phyloP scores from a whole-genome alignment of 768 basidiomycete genomes.

The Tricholomella constricta region DNA sequence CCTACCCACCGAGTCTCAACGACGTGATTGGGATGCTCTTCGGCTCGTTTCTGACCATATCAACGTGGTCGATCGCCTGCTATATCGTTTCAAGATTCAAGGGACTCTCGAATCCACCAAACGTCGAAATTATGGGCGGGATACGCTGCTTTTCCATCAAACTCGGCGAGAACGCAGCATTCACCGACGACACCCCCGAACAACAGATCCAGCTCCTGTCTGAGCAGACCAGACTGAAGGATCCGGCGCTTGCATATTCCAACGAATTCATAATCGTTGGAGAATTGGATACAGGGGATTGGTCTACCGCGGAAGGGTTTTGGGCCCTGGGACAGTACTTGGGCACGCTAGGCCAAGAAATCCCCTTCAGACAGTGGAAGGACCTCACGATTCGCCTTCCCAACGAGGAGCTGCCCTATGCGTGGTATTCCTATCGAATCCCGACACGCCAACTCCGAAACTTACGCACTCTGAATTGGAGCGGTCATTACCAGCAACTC shows the following conservation, averaged over 20 bases:
- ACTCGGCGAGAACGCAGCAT: background rate
- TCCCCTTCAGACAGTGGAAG: background rate
- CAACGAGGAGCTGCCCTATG: background rate
- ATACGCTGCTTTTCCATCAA: background rate
- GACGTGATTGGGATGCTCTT: background rate
- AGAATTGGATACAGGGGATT: background rate
- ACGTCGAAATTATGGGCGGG: background rate
- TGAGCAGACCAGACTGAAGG: too few relatives aligned
- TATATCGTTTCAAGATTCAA: background rate
- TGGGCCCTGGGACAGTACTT: background rate
- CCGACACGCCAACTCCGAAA: background rate
- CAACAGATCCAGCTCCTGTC: background rate
- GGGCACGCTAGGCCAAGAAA: background rate
- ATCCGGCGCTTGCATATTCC: too few relatives aligned
- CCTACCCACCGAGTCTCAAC: background rate
- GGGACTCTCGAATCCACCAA: background rate
- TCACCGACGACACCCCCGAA: background rate
- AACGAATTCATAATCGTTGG: background rate
- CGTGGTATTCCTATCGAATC: background rate
- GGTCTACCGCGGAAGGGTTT: background rate
- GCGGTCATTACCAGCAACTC: slow-evolving; percentile 6
- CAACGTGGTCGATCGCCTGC: background rate
- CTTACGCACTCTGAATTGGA: slow-evolving; percentile 7
- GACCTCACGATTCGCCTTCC: background rate
- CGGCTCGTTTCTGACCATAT: background rate